Base-by-base conservation (phyloP, 805 yeast species). In the Yarrowia divulgata region DNA sequence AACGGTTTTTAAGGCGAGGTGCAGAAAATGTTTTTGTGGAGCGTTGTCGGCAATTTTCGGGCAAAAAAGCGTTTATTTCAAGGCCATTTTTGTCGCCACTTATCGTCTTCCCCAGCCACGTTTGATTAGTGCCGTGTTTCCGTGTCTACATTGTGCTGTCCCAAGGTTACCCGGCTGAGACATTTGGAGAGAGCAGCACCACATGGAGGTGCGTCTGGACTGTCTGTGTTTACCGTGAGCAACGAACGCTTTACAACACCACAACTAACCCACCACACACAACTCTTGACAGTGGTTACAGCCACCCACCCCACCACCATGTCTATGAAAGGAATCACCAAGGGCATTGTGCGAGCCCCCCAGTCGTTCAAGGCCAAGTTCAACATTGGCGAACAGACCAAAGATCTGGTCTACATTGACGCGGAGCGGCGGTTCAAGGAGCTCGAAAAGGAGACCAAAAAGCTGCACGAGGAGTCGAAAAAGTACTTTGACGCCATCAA, bases 351-450 rank as follows among this genome's bases (percentile, higher is more conserved):
- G 57, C 83, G 97, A 75, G 97, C 97, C 8, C 99, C 99, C 55
- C 98, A 95, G 80, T 86, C 84, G 73, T 84, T 95, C 78, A 89
- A 95, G 74, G 97, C 91, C 80, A 93, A 92, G 84, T 79, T 95
- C 81, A 89, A 95, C 80, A 93, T 92, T 91, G 82, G 81, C 64
- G 75, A 75, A 45, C 70, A 69, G 54, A 88, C 93, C n/a, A 83
- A 81, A 60, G 99, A 95, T 76, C 87, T 97, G 0, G 97, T 95
- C 14, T 95, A 93, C 79, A 85, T 85, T 37, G 99, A 95, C 81
- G 98, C 99, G 8, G 99, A 95, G 79, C 87, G 98, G 79, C 86
- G 99, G 76, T 95, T 95, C 83, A 90, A 90, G 77, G 97, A 94
- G 77, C 83, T 95, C 74, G 99, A 95, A 79, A 78, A 81, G 18